Percentiles rank a stretch among this genome's conserved stretches.
phyloP scores from a whole-genome alignment of 2,329 filamentous ascomycete genomes.

The Furcasterigmium sp. region DNA sequence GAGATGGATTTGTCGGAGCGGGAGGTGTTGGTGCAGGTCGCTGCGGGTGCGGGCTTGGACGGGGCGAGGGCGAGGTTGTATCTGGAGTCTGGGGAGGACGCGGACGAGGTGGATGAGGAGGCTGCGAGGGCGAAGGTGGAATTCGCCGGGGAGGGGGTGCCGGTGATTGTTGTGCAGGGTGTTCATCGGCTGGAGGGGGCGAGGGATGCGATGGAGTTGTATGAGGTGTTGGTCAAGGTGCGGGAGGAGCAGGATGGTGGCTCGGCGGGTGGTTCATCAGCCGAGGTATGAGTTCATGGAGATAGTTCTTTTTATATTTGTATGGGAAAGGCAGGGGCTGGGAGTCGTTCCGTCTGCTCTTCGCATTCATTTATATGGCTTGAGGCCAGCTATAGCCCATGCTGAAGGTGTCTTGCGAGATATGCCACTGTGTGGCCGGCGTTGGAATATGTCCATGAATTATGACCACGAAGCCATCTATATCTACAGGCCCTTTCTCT shows the following conservation, averaged over 20 bases:
- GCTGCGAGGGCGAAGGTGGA: slow-evolving; percentile 5
- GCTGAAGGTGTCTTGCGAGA: too few species aligned
- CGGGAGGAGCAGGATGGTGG: slow-evolving; percentile 6
- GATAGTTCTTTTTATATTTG: too few species aligned
- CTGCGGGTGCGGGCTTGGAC: slow-evolving; percentile 13
- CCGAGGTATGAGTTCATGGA: too few species aligned
- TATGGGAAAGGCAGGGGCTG: too few species aligned
- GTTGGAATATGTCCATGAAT: too few species aligned
- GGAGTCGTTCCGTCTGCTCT: too few species aligned
- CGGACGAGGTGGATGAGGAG: slow-evolving; percentile 10
- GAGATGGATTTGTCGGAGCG: slow-evolving; percentile 21
- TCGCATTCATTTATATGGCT: too few species aligned
- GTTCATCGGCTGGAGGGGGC: slow-evolving; percentile 8
- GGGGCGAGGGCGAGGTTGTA: slow-evolving; percentile 9
- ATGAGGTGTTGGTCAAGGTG: slow-evolving; percentile 13
- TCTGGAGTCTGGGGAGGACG: slow-evolving; percentile 5
- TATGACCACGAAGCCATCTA: too few species aligned
- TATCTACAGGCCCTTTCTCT: too few species aligned
- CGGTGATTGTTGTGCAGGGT: slow-evolving; percentile 11
- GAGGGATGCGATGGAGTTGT: slow-evolving; percentile 11
- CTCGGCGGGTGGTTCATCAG: too few species aligned
- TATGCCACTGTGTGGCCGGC: too few species aligned
- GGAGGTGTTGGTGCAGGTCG: slow-evolving; percentile 16
- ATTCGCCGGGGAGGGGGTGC: slow-evolving; percentile 11
- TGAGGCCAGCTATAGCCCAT: too few species aligned